Evolutionary conservation across 169 alveolate species (phyloP), one percentile per base, ranked within the genome.

Genomic region (Cyclospora cayetanensis): DNA sequence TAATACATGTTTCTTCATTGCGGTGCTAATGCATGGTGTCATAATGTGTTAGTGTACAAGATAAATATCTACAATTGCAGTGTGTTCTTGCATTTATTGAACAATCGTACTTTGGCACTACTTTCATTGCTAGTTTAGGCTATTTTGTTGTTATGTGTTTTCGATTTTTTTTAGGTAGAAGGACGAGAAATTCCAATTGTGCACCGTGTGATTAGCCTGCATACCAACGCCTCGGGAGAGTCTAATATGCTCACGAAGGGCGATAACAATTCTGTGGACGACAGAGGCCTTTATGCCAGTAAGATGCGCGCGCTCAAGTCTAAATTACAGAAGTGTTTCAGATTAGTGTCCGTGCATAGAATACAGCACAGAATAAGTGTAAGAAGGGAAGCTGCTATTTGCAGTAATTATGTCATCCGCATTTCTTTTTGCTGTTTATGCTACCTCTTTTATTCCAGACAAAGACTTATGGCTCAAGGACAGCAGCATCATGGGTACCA

Each of bases 181-280:
- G 98, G 97, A 63, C 95, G 98, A 65, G 98, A 95, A 22, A 98
- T 98, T 22, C 99, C 99, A 35, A 98, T 98, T 31, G 99, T 98
- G 4, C 99, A 98, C 90, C 96, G 99, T 90, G 97, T 97, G 3
- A 91, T 97, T 22, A 91, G 95, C 42, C 93, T 96, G 82, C 96
- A 97, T 85, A 95, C 63, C 50, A 42, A 25, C 37, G 95, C 94
- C 39, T 93, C 95, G 27, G 98, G 97, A 15, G 97, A 95, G 22
- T 87, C 92, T 39, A 90, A 93, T 29, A 93, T 97, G 39, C 92
- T 98, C 90, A 98, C 99, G 2, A 98, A 98, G 95, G 99, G 99
- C 35, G 99, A 98, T 94, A 98, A 97, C 93, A 98, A 98, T 94
- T 92, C 94, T 63, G 98, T 97, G 46, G 98, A 98, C 93, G 99